Evolutionary conservation across 2,329 filamentous ascomycete genomes (phyloP), one percentile per base, ranked within the genome.

Genomic region (Claviceps capensis): DNA sequence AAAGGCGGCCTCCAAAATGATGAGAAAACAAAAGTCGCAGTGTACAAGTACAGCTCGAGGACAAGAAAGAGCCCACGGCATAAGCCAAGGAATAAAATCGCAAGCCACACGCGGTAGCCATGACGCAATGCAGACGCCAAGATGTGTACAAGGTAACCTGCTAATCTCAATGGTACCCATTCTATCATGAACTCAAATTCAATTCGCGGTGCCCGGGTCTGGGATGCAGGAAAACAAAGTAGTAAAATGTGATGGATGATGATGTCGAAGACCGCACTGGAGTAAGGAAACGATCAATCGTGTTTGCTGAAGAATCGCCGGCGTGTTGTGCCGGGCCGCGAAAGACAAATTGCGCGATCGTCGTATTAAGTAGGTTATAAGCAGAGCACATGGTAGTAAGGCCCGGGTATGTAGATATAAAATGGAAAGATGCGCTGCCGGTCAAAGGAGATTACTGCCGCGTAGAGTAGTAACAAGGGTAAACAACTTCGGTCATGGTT

Each of bases 241-340:
- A 22, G 8, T 43, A 17, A 14, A 34, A 49, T 49, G 17, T 34
- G 40, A n/a, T 34, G 40, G 49, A 53, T 26, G 44, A 53, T 48
- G 47, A 30, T 38, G 19, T n/a, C 23, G n/a, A 16, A n/a, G 14
- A 22, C 16, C 22, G 8, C 23, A 34, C 9, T 34, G 30, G 14
- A 17, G 30, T 26, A 30, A n/a, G 26, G 43, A 45, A 45, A 11
- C 9, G 13, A 37, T 34, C 22, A 50, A 17, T 11, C 26, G 11
- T 34, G 4, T 34, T 34, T 11, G 30, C 9, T 4, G 8, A 23
- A 30, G 26, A 30, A 30, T 30, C 26, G 26, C 8, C 26, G 26
- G 30, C 30, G 30, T 34, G 30, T 34, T 34, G 2, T 11, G 9
- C 30, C 11, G 9, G 30, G 9, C 30, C 30, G 30, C 30, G 9